phyloP scores from a whole-genome alignment of 148 eudicot species.

The Rhododendron henanense region DNA sequence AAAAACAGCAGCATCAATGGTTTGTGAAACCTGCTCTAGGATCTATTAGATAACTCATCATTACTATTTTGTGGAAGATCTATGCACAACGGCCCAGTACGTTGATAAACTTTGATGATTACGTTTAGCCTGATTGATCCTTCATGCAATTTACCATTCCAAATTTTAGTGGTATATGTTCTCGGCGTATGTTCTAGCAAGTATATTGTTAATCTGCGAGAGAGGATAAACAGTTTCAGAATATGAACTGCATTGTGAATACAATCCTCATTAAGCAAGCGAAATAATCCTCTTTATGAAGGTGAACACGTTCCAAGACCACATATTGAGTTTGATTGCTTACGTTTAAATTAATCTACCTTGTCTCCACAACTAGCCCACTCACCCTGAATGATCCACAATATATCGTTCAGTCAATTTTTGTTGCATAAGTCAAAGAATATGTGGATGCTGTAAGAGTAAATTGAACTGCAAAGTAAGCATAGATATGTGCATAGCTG shows the following conservation, averaged over 20 bases:
- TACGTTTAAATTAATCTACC: neutral
- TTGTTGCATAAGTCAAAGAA: neutral
- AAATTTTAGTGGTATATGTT: neutral
- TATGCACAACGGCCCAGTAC: neutral
- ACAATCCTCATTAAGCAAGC: neutral
- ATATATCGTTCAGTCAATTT: neutral
- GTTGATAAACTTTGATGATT: neutral
- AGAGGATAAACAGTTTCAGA: neutral
- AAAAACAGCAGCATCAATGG: neutral
- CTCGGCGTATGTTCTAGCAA: neutral
- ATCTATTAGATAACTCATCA: neutral
- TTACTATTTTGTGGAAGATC: neutral
- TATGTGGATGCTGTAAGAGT: slow-evolving; percentile 1
- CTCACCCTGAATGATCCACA: neutral
- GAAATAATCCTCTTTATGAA: neutral
- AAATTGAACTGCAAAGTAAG: neutral
- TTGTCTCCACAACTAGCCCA: neutral
- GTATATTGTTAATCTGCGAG: neutral
- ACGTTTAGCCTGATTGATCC: neutral
- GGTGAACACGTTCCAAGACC: neutral
- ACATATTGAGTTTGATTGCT: neutral
- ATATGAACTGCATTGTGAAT: too few species aligned
- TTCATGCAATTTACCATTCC: neutral
- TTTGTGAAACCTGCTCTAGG: neutral
- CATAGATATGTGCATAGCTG: neutral